These are phyloP conservation scores for Moniliophthora roreri DNA, from an alignment of 1,284 basidiomycete species.

Conservation along the genomic window DNA sequence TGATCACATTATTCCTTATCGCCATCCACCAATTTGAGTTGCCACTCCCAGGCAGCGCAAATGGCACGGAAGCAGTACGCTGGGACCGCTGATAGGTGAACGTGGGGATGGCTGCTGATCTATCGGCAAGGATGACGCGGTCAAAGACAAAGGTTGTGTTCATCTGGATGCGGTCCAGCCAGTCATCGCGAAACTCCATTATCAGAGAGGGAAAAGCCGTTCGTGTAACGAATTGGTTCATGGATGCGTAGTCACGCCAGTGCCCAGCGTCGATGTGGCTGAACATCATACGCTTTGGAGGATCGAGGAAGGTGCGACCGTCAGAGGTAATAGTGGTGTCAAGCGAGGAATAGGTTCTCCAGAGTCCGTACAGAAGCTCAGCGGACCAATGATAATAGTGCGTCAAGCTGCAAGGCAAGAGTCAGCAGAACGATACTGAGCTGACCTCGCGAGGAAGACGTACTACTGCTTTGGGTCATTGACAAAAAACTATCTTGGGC, in stretches of 20 bases:
- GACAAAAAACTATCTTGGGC: slow-evolving; percentile 55
- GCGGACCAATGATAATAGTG: slow-evolving; percentile 88
- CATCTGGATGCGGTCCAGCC: slow-evolving; percentile 73
- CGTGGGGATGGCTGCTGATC: slow-evolving; percentile 77
- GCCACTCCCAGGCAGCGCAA: slow-evolving; percentile 58
- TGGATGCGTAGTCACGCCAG: slow-evolving; percentile 85
- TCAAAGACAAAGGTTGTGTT: slow-evolving; percentile 76
- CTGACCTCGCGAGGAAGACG: too few relatives aligned
- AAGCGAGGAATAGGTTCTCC: slow-evolving; percentile 83
- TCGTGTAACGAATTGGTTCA: slow-evolving; percentile 80
- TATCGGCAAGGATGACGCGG: slow-evolving; percentile 80
- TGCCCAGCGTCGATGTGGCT: slow-evolving; percentile 68
- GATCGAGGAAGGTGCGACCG: slow-evolving; percentile 70
- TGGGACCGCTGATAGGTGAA: slow-evolving; percentile 67
- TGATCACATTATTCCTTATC: slow-evolving; percentile 69
- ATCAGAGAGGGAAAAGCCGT: slow-evolving; percentile 75
- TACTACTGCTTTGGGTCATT: slow-evolving; percentile 87
- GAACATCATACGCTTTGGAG: slow-evolving; percentile 74
- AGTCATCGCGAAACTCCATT: slow-evolving; percentile 78
- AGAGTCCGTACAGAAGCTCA: slow-evolving; percentile 86
- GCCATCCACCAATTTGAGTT: slow-evolving; percentile 82
- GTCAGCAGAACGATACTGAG: too few relatives aligned
- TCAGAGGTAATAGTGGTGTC: slow-evolving; percentile 65
- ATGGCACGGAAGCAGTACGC: slow-evolving; percentile 73
- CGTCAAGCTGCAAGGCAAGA: slow-evolving; percentile 62